phyloP scores from a whole-genome alignment of 2,329 filamentous ascomycete species.

The Cryphonectria carpinicola region DNA sequence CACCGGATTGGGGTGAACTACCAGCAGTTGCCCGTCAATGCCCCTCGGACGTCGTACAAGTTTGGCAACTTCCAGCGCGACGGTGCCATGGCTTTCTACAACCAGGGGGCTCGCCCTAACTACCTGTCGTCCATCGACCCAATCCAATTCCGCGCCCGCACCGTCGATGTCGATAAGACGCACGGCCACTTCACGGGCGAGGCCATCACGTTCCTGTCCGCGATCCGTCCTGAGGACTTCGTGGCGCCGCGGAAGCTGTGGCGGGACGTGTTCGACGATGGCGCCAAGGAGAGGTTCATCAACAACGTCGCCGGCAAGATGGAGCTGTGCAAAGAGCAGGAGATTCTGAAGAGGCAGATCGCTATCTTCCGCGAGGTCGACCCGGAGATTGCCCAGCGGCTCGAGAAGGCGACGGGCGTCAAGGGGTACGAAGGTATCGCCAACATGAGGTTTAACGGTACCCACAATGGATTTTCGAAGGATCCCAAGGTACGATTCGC shows the following conservation, averaged over 20 bases:
- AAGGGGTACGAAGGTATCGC: constrained; percentile 63
- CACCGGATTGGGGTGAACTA: constrained; percentile 68
- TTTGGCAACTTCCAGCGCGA: constrained; percentile 70
- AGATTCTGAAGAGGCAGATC: constrained; percentile 67
- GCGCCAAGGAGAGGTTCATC: constrained; percentile 61
- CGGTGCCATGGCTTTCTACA: constrained; percentile 71
- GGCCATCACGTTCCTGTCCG: constrained; percentile 44
- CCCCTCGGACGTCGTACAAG: constrained; percentile 58
- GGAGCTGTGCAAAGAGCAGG: constrained; percentile 58
- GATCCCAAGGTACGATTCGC: constrained; percentile 50
- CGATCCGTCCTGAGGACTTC: constrained; percentile 45
- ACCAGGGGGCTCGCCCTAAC: constrained; percentile 63
- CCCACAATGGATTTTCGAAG: constrained; percentile 63
- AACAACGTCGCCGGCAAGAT: constrained; percentile 65
- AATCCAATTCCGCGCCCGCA: constrained; percentile 41
- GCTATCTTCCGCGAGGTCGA: constrained; percentile 67
- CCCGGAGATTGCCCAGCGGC: constrained; percentile 57
- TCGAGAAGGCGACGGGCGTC: constrained; percentile 64
- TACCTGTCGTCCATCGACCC: constrained; percentile 47
- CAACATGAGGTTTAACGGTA: constrained; percentile 60
- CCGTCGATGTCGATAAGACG: constrained; percentile 42
- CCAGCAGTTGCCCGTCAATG: constrained; percentile 67
- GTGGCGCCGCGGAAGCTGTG: constrained; percentile 59
- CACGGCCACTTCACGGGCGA: constrained; percentile 45
- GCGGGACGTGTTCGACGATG: constrained; percentile 65